Base-by-base conservation (phyloP, 495 filamentous ascomycete genomes). In the Cercophora newfieldiana region DNA sequence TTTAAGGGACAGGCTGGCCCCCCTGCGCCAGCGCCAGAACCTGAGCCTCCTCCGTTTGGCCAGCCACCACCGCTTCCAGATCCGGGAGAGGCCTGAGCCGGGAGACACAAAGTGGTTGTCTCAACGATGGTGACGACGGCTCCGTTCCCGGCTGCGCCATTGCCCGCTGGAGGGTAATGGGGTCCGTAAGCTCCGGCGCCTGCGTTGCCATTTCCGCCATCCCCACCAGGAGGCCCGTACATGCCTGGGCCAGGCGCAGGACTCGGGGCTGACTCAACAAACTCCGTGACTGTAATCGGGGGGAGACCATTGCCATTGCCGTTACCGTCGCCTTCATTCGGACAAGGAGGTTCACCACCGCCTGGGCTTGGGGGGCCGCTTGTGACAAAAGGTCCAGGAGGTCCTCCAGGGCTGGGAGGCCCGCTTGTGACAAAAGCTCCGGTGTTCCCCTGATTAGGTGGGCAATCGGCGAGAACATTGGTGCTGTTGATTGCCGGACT, bases 381-480 rank as follows among this genome's bases (percentile, higher is more conserved):
- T 29, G 58, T 55, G 48, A 63, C 25, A 49, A 60, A 59, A 12
- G 63, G 63, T 21, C 37, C 55, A 16, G 63, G 37, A 25, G 53
- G 24, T 8, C 66, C 68, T 24, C 25, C 63, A n/a, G 66, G 37
- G 12, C 18, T 28, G 33, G 64, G 59, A 25, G 67, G 66, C 26
- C 66, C 66, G n/a, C 68, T 66, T 12, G 61, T 54, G 29, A 57
- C 60, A 24, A 62, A 70, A n/a, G 68, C 37, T 5, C 65, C 61
- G 14, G 66, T 28, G 47, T 54, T 65, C 21, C 50, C 47, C 29
- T 57, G 44, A 2, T n/a, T 54, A 8, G 44, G 59, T 25, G 59
- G 50, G 25, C 53, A 69, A 30, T 65, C 60, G 5, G 37, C 61
- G 47, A 58, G 31, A 25, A 62, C n/a, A 50, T 50, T 49, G 18